Conservation (phyloP, 352 stramenopile species). For the Globisporangium sylvaticum region DNA sequence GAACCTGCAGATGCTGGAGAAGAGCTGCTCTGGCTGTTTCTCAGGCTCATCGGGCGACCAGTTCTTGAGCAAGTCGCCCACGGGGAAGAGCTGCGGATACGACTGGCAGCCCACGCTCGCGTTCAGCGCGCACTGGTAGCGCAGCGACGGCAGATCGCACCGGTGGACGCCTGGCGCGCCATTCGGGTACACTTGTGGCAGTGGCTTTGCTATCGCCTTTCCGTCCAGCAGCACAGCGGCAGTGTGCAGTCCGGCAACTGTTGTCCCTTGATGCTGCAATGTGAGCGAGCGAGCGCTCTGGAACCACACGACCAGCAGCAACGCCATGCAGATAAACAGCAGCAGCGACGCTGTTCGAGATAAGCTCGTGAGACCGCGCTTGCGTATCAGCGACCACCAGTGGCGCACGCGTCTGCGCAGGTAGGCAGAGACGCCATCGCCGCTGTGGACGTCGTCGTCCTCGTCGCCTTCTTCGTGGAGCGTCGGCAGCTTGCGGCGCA, state of each 20-base stretch:
- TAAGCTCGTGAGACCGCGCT: background rate
- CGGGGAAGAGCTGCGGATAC: slow-evolving; percentile 71
- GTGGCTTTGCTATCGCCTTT: slow-evolving; percentile 20
- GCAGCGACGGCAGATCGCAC: slow-evolving; percentile 53
- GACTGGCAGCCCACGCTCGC: slow-evolving; percentile 30
- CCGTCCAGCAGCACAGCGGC: slow-evolving; percentile 30
- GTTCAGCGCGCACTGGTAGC: slow-evolving; percentile 55
- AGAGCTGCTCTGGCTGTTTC: slow-evolving; percentile 29
- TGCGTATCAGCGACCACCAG: background rate
- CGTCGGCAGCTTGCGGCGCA: slow-evolving; percentile 5
- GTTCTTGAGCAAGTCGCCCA: slow-evolving; percentile 68
- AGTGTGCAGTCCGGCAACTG: background rate
- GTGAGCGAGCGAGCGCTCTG: background rate
- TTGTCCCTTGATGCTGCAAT: background rate
- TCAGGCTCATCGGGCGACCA: slow-evolving; percentile 68
- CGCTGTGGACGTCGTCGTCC: background rate
- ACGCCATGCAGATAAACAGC: background rate
- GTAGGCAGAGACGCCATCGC: background rate
- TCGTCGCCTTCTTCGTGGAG: slow-evolving; percentile 3
- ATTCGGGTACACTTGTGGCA: slow-evolving; percentile 42
- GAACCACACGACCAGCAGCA: background rate
- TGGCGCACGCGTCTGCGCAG: background rate
- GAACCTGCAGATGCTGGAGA: slow-evolving; percentile 62
- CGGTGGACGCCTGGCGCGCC: slow-evolving; percentile 35
- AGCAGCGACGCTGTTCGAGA: background rate